Percentiles rank a stretch among this genome's conserved stretches.
These are phyloP conservation scores for Aspergillus cavernicola DNA, from an alignment of 495 filamentous ascomycete genomes.

Conservation along the genomic window DNA sequence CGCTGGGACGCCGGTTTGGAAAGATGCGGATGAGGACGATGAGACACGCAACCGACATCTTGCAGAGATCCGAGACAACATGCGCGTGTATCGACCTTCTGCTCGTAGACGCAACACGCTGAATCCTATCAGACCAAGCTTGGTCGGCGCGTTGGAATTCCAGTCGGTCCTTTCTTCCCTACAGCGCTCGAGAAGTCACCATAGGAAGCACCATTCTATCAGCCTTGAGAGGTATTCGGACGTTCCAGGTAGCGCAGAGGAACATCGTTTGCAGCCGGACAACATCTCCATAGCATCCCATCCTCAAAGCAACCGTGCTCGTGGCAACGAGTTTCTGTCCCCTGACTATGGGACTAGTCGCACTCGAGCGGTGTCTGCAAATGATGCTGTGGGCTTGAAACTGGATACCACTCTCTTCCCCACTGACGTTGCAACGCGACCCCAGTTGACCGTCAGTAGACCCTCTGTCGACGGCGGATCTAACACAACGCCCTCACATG, in stretches of 20 bases:
- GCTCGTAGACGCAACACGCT: conserved; percentile 68
- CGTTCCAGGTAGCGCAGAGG: conserved; percentile 45
- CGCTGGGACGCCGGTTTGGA: conserved; percentile 46
- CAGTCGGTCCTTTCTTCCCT: conserved; percentile 80
- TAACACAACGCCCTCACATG: background rate
- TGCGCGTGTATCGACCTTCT: conserved; percentile 75
- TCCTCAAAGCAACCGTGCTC: conserved; percentile 32
- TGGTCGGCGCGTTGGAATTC: conserved; percentile 93
- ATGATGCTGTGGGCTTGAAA: conserved; percentile 49
- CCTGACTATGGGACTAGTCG: conserved; percentile 32
- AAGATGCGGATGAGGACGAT: conserved; percentile 61
- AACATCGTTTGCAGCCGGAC: conserved; percentile 37
- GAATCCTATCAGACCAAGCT: conserved; percentile 82
- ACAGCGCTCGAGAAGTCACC: conserved; percentile 69
- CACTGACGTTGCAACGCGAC: conserved; percentile 10
- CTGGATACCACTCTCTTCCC: conserved; percentile 34
- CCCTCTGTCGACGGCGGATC: conserved; percentile 27
- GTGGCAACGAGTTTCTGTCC: conserved; percentile 27
- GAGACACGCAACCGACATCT: conserved; percentile 67
- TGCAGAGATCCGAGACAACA: conserved; percentile 84
- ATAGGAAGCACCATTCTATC: conserved; percentile 60
- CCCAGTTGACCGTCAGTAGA: conserved; percentile 30
- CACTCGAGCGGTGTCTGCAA: conserved; percentile 63
- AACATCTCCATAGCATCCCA: conserved; percentile 48
- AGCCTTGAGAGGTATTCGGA: conserved; percentile 70